Evolutionary conservation across 805 yeast genomes (phyloP).

Genomic region (Candida hungchunana): DNA sequence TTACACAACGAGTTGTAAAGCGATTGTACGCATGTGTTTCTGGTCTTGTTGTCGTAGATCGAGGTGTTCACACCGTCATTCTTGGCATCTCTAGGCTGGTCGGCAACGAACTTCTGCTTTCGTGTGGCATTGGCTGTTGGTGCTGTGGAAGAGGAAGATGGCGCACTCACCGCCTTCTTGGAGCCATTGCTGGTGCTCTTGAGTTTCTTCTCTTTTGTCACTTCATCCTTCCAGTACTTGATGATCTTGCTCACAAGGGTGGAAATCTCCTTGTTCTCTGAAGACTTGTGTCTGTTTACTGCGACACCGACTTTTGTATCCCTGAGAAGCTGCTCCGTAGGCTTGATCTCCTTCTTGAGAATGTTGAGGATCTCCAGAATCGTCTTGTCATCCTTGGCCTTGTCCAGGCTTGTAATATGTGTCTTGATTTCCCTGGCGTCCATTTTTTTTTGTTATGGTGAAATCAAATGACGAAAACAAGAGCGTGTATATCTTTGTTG

Average conservation of each 20-base stretch:
- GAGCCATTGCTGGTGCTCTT: constrained; percentile 6
- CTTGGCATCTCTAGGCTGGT: constrained; percentile 68
- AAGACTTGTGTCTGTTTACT: constrained; percentile 80
- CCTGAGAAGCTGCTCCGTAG: constrained; percentile 80
- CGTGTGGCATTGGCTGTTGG: constrained; percentile 3
- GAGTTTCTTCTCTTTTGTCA: constrained; percentile 54
- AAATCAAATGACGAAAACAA: background rate
- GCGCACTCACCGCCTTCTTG: constrained; percentile 14
- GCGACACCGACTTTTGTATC: constrained; percentile 97
- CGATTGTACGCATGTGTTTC: constrained; percentile 82
- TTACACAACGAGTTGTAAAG: constrained; percentile 86
- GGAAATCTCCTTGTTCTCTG: constrained; percentile 60
- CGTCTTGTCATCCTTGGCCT: constrained; percentile 59
- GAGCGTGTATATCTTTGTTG: too few relatives aligned
- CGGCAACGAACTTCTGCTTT: constrained; percentile 38
- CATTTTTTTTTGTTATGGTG: constrained; percentile 34
- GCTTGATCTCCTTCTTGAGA: constrained; percentile 67
- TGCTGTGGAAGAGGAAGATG: constrained; percentile 5
- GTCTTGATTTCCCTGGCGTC: constrained; percentile 70
- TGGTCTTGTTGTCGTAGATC: constrained; percentile 68
- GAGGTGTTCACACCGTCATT: constrained; percentile 75
- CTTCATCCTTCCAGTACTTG: constrained; percentile 85
- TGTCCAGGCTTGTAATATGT: constrained; percentile 69
- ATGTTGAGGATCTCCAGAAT: constrained; percentile 61
- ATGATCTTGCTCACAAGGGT: constrained; percentile 77